These are phyloP conservation scores for Microdochium paspali DNA, from an alignment of 2,329 filamentous ascomycete genomes.

Conservation along the genomic window DNA sequence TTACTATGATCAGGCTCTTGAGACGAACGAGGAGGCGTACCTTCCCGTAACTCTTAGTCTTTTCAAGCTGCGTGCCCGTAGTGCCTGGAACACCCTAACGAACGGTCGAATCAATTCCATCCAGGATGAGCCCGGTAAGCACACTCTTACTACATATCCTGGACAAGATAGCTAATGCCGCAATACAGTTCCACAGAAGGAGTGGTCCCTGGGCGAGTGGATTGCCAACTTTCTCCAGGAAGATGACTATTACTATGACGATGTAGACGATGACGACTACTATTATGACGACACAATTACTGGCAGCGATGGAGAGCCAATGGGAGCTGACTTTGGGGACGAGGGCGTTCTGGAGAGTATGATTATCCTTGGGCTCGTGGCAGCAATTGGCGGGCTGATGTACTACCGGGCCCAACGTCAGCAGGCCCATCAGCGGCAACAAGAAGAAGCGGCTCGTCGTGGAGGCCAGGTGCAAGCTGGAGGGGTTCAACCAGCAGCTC, in stretches of 20 bases:
- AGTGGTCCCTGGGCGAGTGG: slow-evolving; percentile 80
- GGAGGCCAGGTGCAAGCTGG: slow-evolving; percentile 39
- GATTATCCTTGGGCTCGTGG: slow-evolving; percentile 70
- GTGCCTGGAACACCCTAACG: slow-evolving; percentile 90
- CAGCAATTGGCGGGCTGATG: slow-evolving; percentile 65
- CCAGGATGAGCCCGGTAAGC: slow-evolving; percentile 74
- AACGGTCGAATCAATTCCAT: slow-evolving; percentile 89
- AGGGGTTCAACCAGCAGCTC: too few relatives aligned
- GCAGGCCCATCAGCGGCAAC: slow-evolving; percentile 31
- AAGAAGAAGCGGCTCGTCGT: slow-evolving; percentile 29
- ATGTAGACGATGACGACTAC: slow-evolving; percentile 44
- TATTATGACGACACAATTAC: slow-evolving; percentile 46
- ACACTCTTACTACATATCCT: neutral
- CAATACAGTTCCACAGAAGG: slow-evolving; percentile 52
- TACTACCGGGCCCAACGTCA: slow-evolving; percentile 72
- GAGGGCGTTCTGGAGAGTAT: slow-evolving; percentile 78
- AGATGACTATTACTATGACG: slow-evolving; percentile 54
- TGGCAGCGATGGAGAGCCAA: slow-evolving; percentile 43
- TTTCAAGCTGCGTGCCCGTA: slow-evolving; percentile 73
- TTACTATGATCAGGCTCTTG: slow-evolving; percentile 87
- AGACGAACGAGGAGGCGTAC: slow-evolving; percentile 89
- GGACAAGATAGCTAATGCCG: slow-evolving; percentile 15
- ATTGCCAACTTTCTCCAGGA: slow-evolving; percentile 73
- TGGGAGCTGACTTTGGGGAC: slow-evolving; percentile 49
- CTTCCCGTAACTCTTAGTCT: slow-evolving; percentile 84